Conservation (phyloP, 179 eudicot species). For the Gypsophila paniculata region DNA sequence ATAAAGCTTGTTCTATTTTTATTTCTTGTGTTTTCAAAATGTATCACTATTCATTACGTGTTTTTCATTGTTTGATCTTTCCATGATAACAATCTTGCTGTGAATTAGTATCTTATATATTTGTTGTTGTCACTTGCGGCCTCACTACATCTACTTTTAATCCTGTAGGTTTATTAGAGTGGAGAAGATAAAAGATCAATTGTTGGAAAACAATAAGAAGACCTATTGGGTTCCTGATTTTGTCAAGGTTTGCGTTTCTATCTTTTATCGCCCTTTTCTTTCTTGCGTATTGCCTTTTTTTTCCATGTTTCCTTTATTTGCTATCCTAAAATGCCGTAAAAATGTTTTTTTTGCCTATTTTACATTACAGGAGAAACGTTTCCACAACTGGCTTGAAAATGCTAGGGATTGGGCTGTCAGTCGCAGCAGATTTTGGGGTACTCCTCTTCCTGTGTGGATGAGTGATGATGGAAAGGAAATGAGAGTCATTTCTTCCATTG, state of each 20-base stretch:
- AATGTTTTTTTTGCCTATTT: slow-evolving; percentile 7
- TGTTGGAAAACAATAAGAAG: slow-evolving; percentile 77
- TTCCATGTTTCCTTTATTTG: background rate
- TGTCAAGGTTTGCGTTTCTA: slow-evolving; percentile 60
- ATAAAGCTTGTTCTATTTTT: background rate
- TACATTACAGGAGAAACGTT: slow-evolving; percentile 77
- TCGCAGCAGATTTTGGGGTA: slow-evolving; percentile 98
- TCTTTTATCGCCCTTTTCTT: background rate
- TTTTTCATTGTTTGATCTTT: slow-evolving; percentile 1
- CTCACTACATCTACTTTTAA: background rate
- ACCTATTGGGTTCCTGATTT: slow-evolving; percentile 97
- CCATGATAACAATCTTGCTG: background rate
- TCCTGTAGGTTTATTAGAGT: slow-evolving; percentile 77
- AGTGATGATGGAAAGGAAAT: slow-evolving; percentile 81
- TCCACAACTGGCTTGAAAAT: slow-evolving; percentile 98
- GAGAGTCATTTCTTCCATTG: slow-evolving; percentile 68
- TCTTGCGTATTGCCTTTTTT: background rate
- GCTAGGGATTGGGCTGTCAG: slow-evolving; percentile 99
- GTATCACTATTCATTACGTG: background rate
- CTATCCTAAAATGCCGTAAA: background rate
- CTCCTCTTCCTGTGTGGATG: slow-evolving; percentile 95
- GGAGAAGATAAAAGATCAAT: slow-evolving; percentile 78
- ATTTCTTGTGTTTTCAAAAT: background rate
- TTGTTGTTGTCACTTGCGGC: slow-evolving; percentile 2
- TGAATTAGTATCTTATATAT: background rate